Conservation (phyloP, 2,329 filamentous ascomycete species). For the Ustilaginoidea virens region DNA sequence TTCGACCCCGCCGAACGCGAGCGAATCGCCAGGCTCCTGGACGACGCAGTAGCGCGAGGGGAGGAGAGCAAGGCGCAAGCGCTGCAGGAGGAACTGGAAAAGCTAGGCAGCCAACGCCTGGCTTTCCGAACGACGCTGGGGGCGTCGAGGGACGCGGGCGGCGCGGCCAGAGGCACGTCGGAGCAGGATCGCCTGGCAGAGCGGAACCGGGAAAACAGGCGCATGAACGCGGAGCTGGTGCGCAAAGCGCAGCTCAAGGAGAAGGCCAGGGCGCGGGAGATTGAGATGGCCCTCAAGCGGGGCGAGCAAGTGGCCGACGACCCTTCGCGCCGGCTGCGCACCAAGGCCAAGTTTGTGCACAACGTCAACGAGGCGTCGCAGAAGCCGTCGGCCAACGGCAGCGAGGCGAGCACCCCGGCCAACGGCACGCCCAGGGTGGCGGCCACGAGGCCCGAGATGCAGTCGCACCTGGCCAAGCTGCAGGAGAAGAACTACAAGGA, state of each 20-base stretch:
- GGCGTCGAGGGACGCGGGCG: constrained; percentile 34
- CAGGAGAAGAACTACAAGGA: constrained; percentile 36
- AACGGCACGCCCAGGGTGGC: constrained; percentile 35
- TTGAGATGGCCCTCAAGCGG: constrained; percentile 44
- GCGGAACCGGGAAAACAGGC: constrained; percentile 73
- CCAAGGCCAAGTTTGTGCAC: constrained; percentile 52
- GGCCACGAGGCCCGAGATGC: constrained; percentile 25
- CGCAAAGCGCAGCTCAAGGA: constrained; percentile 81
- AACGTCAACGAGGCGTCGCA: constrained; percentile 38
- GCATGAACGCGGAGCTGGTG: constrained; percentile 75
- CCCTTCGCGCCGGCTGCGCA: constrained; percentile 45
- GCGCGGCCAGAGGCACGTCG: constrained; percentile 29
- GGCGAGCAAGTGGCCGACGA: constrained; percentile 47
- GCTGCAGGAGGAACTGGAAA: constrained; percentile 45
- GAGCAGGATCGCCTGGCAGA: constrained; percentile 74
- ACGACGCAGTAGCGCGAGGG: constrained; percentile 48
- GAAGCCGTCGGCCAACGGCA: constrained; percentile 30
- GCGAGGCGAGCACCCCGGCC: constrained; percentile 34
- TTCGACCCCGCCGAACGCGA: constrained; percentile 54
- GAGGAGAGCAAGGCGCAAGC: constrained; percentile 41
- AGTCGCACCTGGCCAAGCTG: constrained; percentile 38
- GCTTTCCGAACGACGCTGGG: constrained; percentile 55
- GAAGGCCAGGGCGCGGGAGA: constrained; percentile 44
- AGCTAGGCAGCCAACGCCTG: constrained; percentile 51
- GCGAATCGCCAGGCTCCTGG: constrained; percentile 47